Evolutionary conservation across 1,284 basidiomycete species (phyloP), one percentile per base, ranked within the genome.

Genomic region (Ustilago tritici): DNA sequence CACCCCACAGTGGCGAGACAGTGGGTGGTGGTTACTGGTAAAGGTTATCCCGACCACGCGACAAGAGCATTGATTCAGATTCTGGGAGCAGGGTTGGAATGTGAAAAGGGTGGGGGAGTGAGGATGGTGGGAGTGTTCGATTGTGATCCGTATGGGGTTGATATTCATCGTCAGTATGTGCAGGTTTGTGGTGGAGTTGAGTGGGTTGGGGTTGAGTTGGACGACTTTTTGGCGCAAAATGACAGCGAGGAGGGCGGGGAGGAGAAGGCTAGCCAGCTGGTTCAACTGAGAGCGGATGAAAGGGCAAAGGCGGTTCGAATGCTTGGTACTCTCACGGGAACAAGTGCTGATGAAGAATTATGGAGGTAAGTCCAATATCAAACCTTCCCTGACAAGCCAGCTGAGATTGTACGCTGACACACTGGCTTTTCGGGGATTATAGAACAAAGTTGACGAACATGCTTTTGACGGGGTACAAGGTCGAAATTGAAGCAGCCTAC

Each of bases 41-140:
- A 80, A 54, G 83, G 83, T 1, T 84, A 84, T 54, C 79, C 83
- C 1, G 83, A 84, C 55, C 40, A 56, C 3, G 76, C 77, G 1
- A 80, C 79, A 4, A 61, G 70, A 3, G 49, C 49, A 9, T 43
- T 83, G 15, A 54, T 82, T 3, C 15, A 28, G 6, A 46, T 65
- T 1, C 34, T 80, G 2, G 12, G 47, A 0, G 12, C 17, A 3
- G 4, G 36, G 0, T 28, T 4, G 11, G 14, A 5, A 1, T 56
- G 34, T 15, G 28, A 23, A 10, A 28, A 23, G 12, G 46, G 28
- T 2, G 15, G 19, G 2, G 52, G 15, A 3, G 41, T 72, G 5
- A 15, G n/a, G 31, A 35, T 65, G 53, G 54, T 50, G 10, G 70
- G 67, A 2, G 6, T 65, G 32, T 73, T 68, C 47, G 66, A 74